These are phyloP conservation scores for Malus hybrid DNA, from an alignment of 331 rosid species.

Conservation along the genomic window DNA sequence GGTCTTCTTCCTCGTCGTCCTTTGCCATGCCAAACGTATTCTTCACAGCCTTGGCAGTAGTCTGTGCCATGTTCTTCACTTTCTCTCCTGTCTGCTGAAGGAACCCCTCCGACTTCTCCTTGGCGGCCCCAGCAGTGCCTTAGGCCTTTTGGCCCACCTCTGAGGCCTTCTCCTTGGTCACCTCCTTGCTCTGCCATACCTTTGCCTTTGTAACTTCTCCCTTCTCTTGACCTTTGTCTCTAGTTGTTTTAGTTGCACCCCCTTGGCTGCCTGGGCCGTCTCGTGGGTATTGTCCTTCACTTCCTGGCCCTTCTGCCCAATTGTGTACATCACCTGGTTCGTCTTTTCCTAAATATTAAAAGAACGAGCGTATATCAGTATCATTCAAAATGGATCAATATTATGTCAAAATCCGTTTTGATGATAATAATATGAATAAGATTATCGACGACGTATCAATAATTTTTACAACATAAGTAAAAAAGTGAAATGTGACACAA, in stretches of 20 bases:
- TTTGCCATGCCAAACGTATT: conserved; percentile 10
- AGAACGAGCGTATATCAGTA: too few species aligned
- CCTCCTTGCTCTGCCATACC: conserved; percentile 14
- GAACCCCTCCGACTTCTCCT: conserved; percentile 21
- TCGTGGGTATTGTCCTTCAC: conserved; percentile 14
- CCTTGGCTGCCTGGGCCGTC: conserved; percentile 17
- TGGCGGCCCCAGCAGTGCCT: background rate
- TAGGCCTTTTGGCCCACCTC: conserved; percentile 13
- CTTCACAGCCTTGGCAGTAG: conserved; percentile 17
- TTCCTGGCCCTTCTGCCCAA: conserved; percentile 4
- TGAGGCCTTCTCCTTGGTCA: conserved; percentile 15
- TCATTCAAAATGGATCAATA: too few species aligned
- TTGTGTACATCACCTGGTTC: conserved; percentile 23
- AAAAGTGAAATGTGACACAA: too few species aligned
- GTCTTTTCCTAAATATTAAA: conserved; percentile 35
- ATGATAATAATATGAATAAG: too few species aligned
- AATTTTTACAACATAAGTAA: too few species aligned
- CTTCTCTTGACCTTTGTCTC: conserved; percentile 14
- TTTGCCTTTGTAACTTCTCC: conserved; percentile 37
- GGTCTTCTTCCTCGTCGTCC: background rate
- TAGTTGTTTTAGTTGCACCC: conserved; percentile 12
- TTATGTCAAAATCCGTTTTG: too few species aligned
- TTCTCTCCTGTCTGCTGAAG: conserved; percentile 38
- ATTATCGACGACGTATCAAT: too few species aligned
- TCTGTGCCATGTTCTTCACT: conserved; percentile 16